phyloP scores from a whole-genome alignment of 164 flowering plant species.

The Echeveria elegans region DNA sequence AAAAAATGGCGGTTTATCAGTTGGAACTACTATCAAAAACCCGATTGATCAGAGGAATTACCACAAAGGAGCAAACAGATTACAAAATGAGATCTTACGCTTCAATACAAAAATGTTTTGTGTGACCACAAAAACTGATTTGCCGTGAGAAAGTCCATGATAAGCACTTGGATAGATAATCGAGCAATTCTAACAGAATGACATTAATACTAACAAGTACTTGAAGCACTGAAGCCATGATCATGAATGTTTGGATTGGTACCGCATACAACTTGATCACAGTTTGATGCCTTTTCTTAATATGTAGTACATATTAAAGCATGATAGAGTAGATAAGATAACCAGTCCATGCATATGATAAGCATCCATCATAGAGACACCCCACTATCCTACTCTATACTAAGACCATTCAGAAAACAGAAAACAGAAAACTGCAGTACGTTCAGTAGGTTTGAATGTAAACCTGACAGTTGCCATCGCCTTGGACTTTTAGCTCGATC shows the following conservation, averaged over 20 bases:
- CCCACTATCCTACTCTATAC: background rate
- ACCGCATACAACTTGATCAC: background rate
- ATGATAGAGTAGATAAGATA: background rate
- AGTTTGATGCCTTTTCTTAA: background rate
- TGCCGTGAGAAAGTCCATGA: background rate
- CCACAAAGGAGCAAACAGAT: background rate
- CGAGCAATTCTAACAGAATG: background rate
- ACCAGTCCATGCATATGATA: background rate
- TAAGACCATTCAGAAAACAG: background rate
- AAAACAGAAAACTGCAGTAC: background rate
- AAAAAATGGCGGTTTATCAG: background rate
- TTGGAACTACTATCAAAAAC: background rate
- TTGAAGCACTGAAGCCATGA: background rate
- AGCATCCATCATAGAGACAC: background rate
- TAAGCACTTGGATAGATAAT: background rate
- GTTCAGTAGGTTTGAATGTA: background rate
- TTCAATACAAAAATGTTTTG: background rate
- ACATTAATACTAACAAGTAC: background rate
- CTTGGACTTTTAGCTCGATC: slow-evolving; percentile 55
- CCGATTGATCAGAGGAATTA: background rate
- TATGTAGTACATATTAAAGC: background rate
- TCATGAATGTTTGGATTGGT: background rate
- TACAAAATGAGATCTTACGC: background rate
- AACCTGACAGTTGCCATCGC: slow-evolving; percentile 82
- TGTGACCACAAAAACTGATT: background rate